phyloP scores from a whole-genome alignment of 2,329 filamentous ascomycete genomes.

The Diaporthe ampelina region DNA sequence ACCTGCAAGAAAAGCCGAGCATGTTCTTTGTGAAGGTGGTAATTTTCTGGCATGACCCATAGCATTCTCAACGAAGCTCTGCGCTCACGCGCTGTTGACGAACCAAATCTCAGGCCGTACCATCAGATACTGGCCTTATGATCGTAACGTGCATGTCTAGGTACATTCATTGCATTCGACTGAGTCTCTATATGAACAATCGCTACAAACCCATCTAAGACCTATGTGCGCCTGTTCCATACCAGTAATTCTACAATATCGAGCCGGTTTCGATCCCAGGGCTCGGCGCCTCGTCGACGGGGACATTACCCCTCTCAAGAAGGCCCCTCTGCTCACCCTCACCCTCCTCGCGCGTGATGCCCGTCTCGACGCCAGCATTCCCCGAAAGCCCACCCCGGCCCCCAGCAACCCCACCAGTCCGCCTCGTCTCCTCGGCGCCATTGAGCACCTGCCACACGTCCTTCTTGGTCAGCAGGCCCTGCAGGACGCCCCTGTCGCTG shows the following conservation, averaged over 20 bases:
- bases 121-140: no score
- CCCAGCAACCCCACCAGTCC: slow-evolving; percentile 49
- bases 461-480: slow-evolving; percentile 95
- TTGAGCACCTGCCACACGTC: slow-evolving; percentile 96
- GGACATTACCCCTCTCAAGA: slow-evolving; percentile 49
- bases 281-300: slow-evolving; percentile 50
- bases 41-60: background rate
- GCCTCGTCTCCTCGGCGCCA: slow-evolving; percentile 75
- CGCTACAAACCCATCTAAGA: background rate
- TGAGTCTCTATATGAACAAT: slow-evolving; percentile 7
- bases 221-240: slow-evolving; percentile 7
- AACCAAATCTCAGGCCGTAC: background rate
- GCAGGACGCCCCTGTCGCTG: slow-evolving; percentile 82
- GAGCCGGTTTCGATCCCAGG: slow-evolving; percentile 41
- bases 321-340: slow-evolving; percentile 60
- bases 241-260: slow-evolving; percentile 34
- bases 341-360: slow-evolving; percentile 55
- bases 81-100: background rate
- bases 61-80: background rate
- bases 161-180: slow-evolving; percentile 2
- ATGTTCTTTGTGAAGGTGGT: background rate
- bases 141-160: background rate
- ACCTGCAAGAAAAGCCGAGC: background rate
- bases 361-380: slow-evolving; percentile 49
- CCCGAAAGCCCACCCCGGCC: background rate